These are phyloP conservation scores for Cornus suecica DNA, from an alignment of 148 eudicot genomes.

Conservation along the genomic window DNA sequence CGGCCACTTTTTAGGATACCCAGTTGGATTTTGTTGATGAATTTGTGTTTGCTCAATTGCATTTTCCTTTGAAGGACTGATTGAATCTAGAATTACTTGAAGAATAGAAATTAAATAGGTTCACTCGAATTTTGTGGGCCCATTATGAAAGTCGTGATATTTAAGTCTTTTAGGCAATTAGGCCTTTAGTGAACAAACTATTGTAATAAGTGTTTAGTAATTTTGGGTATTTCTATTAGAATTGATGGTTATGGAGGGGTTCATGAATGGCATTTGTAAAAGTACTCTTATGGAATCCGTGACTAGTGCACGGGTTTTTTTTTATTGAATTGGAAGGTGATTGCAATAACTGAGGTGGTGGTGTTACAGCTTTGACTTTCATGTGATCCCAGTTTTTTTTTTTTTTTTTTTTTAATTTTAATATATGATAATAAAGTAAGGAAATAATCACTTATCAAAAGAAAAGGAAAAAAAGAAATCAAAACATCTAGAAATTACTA, in stretches of 20 bases:
- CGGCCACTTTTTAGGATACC: background rate
- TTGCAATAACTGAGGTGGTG: constrained; percentile 35
- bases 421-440: constrained; percentile 18
- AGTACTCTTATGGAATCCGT: constrained; percentile 50
- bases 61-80: background rate
- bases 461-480: too few species aligned
- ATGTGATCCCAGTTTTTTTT: constrained; percentile 46
- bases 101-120: constrained; percentile 12
- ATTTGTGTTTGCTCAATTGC: constrained; percentile 8
- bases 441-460: background rate
- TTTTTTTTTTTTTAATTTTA: too few species aligned
- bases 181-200: constrained; percentile 2
- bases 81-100: constrained; percentile 9
- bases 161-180: background rate
- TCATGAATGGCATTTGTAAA: constrained; percentile 22
- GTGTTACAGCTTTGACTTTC: constrained; percentile 43
- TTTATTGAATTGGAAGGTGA: constrained; percentile 42
- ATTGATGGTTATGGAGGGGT: constrained; percentile 15
- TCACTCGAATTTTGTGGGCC: constrained; percentile 35
- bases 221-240: constrained; percentile 13
- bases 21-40: background rate
- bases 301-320: constrained; percentile 42
- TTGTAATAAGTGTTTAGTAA: too few species aligned
- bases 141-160: constrained; percentile 12
- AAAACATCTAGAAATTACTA: constrained; percentile 27